phyloP scores from a whole-genome alignment of 2,329 filamentous ascomycete species.

The Chaetomium sp. region DNA sequence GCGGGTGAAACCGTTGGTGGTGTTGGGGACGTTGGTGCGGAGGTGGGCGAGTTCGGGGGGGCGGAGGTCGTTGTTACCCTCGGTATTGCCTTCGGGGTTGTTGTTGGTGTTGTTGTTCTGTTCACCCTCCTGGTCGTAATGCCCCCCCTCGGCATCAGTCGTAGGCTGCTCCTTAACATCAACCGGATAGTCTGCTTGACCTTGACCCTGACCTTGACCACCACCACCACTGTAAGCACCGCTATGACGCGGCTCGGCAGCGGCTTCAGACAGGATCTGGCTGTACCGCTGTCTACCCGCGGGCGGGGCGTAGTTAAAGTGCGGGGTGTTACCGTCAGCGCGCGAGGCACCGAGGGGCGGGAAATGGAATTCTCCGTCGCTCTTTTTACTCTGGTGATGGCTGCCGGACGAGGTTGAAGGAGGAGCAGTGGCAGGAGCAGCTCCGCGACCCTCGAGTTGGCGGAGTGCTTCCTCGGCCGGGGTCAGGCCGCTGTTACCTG shows the following conservation, averaged over 20 bases:
- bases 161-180: slow-evolving; percentile 3
- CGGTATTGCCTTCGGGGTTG: neutral
- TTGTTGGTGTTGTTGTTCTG: slow-evolving; percentile 2
- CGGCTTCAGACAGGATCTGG: slow-evolving; percentile 23
- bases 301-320: slow-evolving; percentile 54
- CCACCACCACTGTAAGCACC: neutral
- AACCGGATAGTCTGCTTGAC: neutral
- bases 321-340: slow-evolving; percentile 37
- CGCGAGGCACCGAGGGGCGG: slow-evolving; percentile 44
- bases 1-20: slow-evolving; percentile 18
- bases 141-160: slow-evolving; percentile 8
- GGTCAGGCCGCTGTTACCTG: slow-evolving; percentile 22
- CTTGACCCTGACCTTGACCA: neutral
- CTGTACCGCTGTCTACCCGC: slow-evolving; percentile 30
- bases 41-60: slow-evolving; percentile 54
- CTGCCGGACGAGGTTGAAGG: slow-evolving; percentile 25
- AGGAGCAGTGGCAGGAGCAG: slow-evolving; percentile 33
- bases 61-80: slow-evolving; percentile 20
- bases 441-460: slow-evolving; percentile 43
- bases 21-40: slow-evolving; percentile 36
- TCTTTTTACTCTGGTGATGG: slow-evolving; percentile 28
- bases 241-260: slow-evolving; percentile 18
- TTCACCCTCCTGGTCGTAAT: slow-evolving; percentile 8
- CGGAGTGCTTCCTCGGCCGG: slow-evolving; percentile 41
- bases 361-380: slow-evolving; percentile 49